Evolutionary conservation across 2,329 filamentous ascomycete genomes (phyloP).

Genomic region (Cladosporium sp.): DNA sequence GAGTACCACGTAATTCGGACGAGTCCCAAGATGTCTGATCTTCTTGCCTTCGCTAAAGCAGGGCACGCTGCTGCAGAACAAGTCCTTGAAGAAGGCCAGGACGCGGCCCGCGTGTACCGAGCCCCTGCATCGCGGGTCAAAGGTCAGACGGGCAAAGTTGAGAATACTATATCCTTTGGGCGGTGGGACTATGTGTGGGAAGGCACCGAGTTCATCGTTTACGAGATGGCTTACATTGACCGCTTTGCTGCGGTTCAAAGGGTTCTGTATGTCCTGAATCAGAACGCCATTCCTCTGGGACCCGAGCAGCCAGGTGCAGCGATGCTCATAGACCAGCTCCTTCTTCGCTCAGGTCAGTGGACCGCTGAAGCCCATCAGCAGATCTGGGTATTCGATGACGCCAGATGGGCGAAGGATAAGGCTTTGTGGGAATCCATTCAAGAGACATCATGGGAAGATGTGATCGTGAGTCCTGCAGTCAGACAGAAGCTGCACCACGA

Average conservation of each 20-base stretch:
- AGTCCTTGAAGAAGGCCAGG: constrained; percentile 32
- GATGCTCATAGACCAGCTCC: not conserved
- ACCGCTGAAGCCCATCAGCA: constrained; percentile 30
- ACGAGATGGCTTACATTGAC: constrained; percentile 26
- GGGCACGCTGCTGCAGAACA: constrained; percentile 35
- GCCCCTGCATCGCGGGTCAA: constrained; percentile 35
- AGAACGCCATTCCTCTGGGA: too few species aligned
- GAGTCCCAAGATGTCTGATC: constrained; percentile 17
- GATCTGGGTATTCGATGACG: constrained; percentile 42
- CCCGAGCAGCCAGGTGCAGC: too few species aligned
- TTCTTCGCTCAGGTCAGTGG: constrained; percentile 25
- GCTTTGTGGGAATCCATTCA: constrained; percentile 37
- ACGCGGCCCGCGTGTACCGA: constrained; percentile 31
- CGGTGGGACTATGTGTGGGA: constrained; percentile 40
- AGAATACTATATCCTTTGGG: constrained; percentile 36
- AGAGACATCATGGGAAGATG: constrained; percentile 42
- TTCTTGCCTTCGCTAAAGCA: constrained; percentile 38
- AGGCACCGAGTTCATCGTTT: constrained; percentile 35
- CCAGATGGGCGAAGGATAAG: constrained; percentile 38
- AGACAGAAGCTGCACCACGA: constrained; percentile 40
- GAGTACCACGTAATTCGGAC: not conserved
- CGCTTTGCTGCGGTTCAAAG: not conserved
- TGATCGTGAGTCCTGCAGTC: constrained; percentile 42
- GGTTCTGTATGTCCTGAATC: not conserved
- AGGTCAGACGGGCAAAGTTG: constrained; percentile 31